Base-by-base conservation (phyloP, 768 basidiomycete species). In the Boletellus sp. region DNA sequence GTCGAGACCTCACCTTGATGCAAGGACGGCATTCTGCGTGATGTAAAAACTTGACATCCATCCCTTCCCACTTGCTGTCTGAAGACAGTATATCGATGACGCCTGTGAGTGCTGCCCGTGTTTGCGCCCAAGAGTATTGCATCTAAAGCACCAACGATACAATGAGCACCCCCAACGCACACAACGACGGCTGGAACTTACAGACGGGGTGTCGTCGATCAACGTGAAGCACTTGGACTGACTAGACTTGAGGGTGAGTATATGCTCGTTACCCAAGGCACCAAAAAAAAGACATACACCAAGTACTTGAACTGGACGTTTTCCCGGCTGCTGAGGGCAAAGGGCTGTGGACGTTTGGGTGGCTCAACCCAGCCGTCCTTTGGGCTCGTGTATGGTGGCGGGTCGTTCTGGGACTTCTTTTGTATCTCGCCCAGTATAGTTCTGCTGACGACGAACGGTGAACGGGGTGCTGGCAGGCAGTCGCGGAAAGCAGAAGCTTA, bases 201-300 rank as follows among this genome's bases (percentile, higher is more conserved):
- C 62, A 11, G 62, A 56, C 20, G 44, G 24, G 13, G 48, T 52
- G 45, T 63, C 62, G 32, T 63, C 62, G 23, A 63, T 47, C 51
- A 63, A 51, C 23, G 50, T 24, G 17, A 64, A 62, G 44, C 45
- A 64, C 7, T 61, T 54, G 41, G 62, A 47, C 10, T 48, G 52
- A 44, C 62, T 63, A 12, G 13, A 45, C 9, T 4, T 24, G 20
- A n/a, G 11, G 15, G 20, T 62, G 16, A 63, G 16, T 12, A 3
- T 13, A 10, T 40, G 9, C 13, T 50, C 40, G 17, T 10, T 9
- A 6, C 3, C 35, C 15, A 5, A 16, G 40, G 45, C 28, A 9
- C 11, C 3, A 28, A 28, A 3, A 28, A 28, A 36, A 40, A 35
- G 16, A 56, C 62, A 3, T 49, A 64, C 62, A 41, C 23, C 9